Evolutionary conservation across 2,329 filamentous ascomycete species (phyloP), one percentile per base, ranked within the genome.

Genomic region (Diaporthe aspalathi): DNA sequence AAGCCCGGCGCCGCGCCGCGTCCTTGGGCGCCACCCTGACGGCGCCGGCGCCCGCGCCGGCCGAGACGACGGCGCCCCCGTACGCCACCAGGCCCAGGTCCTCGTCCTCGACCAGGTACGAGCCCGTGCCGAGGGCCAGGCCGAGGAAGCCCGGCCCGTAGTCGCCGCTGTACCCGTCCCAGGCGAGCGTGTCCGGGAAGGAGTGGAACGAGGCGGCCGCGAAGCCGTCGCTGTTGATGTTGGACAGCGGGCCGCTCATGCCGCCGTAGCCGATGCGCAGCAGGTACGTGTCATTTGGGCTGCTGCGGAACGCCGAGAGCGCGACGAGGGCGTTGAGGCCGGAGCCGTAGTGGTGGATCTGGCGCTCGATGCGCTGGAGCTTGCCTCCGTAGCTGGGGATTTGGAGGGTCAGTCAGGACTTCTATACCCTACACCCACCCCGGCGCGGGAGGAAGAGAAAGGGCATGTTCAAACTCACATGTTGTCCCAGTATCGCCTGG

Each of bases 341-440:
- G 0, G 87, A 89, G 22, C 88, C 88, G 74, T 90, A 91, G 78
- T 91, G 89, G 74, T 91, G 88, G 71, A 90, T 85, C 77, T 88
- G 86, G 5, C 84, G 82, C 75, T 85, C 84, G 35, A 84, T 84
- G 14, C 81, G 77, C 5, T 76, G 67, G 6, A 84, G 79, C 71
- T 85, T 85, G 29, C 82, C 83, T 9, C 77, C 82, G 68, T 84
- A 84, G 62, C 81, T 83, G 40, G 38, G 12, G n/a, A n/a, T 35
- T 32, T 22, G 32, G 32, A 16, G 43, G 47, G 56, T 63, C 35
- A 65, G 56, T 54, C n/a, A 16, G 5, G 53, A 3, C 3, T 6
- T 22, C 9, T 8, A 27, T n/a, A n/a, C n/a, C n/a, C n/a, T n/a
- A n/a, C n/a, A n/a, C n/a, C n/a, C n/a, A n/a, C n/a, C 2, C 45